Conservation (phyloP, 2,329 filamentous ascomycete genomes). For the Microthyrium microscopicum region DNA sequence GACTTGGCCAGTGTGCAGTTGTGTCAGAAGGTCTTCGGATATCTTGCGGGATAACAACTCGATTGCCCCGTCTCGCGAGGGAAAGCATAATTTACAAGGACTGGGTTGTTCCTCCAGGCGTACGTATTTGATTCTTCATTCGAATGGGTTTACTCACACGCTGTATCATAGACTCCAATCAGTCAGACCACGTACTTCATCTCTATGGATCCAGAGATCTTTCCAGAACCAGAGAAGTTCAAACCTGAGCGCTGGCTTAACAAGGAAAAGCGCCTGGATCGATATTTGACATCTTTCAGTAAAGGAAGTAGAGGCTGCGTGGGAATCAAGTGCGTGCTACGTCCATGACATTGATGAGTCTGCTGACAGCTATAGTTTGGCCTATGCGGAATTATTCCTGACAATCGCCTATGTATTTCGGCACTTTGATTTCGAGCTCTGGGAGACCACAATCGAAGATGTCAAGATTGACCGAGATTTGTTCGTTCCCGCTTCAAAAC, state of each 20-base stretch:
- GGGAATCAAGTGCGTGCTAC: constrained; percentile 21
- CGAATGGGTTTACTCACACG: too few species aligned
- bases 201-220: constrained; percentile 10
- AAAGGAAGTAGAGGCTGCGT: constrained; percentile 28
- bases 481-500: background rate
- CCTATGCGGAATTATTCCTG: constrained; percentile 21
- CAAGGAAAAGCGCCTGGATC: constrained; percentile 10
- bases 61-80: too few species aligned
- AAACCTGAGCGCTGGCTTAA: constrained; percentile 19
- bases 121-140: too few species aligned
- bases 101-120: too few species aligned
- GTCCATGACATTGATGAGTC: background rate
- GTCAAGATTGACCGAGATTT: constrained; percentile 10
- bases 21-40: too few species aligned
- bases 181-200: background rate
- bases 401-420: constrained; percentile 13
- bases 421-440: constrained; percentile 12
- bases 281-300: constrained; percentile 22
- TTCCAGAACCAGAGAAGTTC: constrained; percentile 13
- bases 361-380: constrained; percentile 11
- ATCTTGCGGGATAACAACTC: too few species aligned
- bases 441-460: constrained; percentile 14
- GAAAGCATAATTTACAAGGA: too few species aligned
- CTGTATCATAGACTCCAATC: too few species aligned
- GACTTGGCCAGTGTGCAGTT: too few species aligned